Percentiles rank a stretch among this genome's conserved stretches.
These are phyloP conservation scores for Phalaenopsis hybrid DNA, from an alignment of 116 monocot genomes.

Conservation along the genomic window DNA sequence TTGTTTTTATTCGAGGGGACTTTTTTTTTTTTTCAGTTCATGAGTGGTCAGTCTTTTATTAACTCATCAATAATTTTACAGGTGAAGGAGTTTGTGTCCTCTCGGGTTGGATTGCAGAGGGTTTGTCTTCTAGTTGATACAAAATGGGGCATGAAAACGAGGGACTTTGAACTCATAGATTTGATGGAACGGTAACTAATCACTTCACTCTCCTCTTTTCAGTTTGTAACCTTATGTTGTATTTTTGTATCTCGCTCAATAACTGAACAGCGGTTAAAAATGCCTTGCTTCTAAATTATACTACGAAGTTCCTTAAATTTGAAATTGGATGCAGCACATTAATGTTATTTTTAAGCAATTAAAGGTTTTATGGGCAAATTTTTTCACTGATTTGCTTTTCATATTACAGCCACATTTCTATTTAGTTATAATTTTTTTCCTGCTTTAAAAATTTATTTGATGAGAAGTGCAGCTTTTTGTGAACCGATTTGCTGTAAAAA, in stretches of 20 bases:
- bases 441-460: too few species aligned
- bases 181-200: slow-evolving; percentile 81
- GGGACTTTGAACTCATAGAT: slow-evolving; percentile 88
- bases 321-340: not conserved
- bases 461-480: too few species aligned
- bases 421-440: too few species aligned
- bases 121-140: slow-evolving; percentile 97
- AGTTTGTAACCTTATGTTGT: not conserved
- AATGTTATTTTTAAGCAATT: not conserved
- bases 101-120: slow-evolving; percentile 64
- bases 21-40: not conserved
- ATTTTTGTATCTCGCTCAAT: not conserved
- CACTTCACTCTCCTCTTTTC: not conserved
- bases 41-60: not conserved
- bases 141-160: slow-evolving; percentile 97
- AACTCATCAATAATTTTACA: slow-evolving; percentile 10
- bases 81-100: slow-evolving; percentile 98
- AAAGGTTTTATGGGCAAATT: too few species aligned
- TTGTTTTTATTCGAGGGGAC: too few species aligned
- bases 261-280: not conserved
- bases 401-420: too few species aligned
- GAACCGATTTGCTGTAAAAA: too few species aligned
- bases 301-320: not conserved
- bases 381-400: not conserved
- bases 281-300: not conserved